Base-by-base conservation (phyloP, 495 filamentous ascomycete genomes). In the Chaetomium cochliodes region DNA sequence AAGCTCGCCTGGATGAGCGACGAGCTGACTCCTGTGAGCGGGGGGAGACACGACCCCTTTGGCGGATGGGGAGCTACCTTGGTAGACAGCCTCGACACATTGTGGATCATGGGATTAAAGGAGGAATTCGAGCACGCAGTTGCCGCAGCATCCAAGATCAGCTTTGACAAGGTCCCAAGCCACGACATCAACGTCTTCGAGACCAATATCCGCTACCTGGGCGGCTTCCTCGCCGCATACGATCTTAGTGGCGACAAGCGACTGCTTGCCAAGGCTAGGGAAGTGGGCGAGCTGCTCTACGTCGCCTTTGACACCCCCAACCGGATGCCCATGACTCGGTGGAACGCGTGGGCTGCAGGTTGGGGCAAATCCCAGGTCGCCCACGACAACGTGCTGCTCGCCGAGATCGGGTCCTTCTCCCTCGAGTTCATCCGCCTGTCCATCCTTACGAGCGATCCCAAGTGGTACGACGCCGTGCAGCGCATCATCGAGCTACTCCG, bases 21-120 rank as follows among this genome's bases (percentile, higher is more conserved):
- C 70, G 92, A 96, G 71, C 74, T 94, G 15, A 78, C 77, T 23
- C 92, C 92, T 2, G 70, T 90, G 5, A 22, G 82, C 72, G 66
- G 86, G 73, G 58, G 81, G 65, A 44, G 72, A 68, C n/a, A 78
- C 85, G 73, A 86, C 82, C 13, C 92, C 86, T 97, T 97, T 76
- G 92, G 88, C 65, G 92, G 90, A 20, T 98, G 94, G 94, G 93
- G 88, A 18, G 94, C 93, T 9, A 97, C 93, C 0, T 75, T 98
- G 56, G 91, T 98, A 5, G 94, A 98, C 80, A 79, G 88, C 18
- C 79, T 98, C 60, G 93, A 97, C 74, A 93, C 92, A 0, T 79
- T 98, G 13, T 98, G 92, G 92, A 94, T 98, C 65, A 96, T 97
- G 93, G 92, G 84, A 15, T 70, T 97, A 75, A 87, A 88, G 76